Base-by-base conservation (phyloP, 2,329 filamentous ascomycete species). In the Diaporthe sp. region DNA sequence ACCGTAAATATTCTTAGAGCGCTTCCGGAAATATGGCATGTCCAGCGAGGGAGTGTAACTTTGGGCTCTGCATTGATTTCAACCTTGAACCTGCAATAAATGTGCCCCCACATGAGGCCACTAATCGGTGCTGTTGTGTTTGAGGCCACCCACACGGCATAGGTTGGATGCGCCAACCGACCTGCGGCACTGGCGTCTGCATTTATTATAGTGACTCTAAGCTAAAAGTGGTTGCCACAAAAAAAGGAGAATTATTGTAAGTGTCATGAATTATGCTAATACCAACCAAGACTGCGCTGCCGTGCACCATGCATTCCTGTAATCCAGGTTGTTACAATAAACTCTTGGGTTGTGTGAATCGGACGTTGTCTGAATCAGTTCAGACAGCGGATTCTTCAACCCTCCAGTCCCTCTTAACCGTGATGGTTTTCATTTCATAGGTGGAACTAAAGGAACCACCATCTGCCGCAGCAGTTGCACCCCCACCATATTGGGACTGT, bases 321-420 rank as follows among this genome's bases (percentile, higher is more conserved):
- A 44, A 46, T 46, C 60, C 39, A 46, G 25, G 60, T 31, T 31
- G 8, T 65, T 46, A 34, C 42, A 46, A 46, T 4, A 65, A 46
- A 17, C 39, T 65, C 60, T 46, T 46, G 7, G 60, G 42, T 46
- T 46, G 15, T 31, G 39, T 46, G 60, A 34, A 65, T 13, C 4
- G 60, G 39, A 46, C n/a, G 39, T 28, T 65, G 15, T 49, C 42
- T 49, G 4, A 67, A 67, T 12, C 28, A 67, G 28, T 34, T 67
- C 61, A 67, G 28, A 67, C 61, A 67, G 61, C 25, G 28, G 61
- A 67, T 49, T 67, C 61, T 49, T 67, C 61, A 49, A 67, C 44
- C 42, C 28, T 67, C 61, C 61, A 67, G 61, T 49, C 61, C 42
- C 42, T 51, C 42, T 67, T 49, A 22, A 67, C 61, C 62, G 62